Evolutionary conservation across 805 yeast species (phyloP), one percentile per base, ranked within the genome.

Genomic region (Wickerhamiella australiensis): DNA sequence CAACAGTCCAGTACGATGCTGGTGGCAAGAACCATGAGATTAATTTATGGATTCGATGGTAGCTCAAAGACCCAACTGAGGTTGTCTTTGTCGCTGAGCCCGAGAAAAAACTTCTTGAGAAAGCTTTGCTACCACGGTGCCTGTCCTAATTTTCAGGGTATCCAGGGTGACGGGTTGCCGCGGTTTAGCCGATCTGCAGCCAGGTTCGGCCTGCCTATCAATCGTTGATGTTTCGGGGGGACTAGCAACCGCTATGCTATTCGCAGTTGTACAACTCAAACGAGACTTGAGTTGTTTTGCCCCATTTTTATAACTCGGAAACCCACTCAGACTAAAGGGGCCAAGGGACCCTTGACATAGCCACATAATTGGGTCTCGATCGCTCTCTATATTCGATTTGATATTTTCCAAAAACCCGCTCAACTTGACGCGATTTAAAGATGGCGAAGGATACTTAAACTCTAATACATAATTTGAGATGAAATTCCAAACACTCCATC

Each of bases 41-140:
- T 3, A 20, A 46, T 17, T 20, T 46, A 6, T 46, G 49, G 49
- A 35, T 45, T 12, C 22, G 33, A 2, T 45, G 47, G 47, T 21
- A 7, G 8, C 35, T 35, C 33, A 11, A n/a, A n/a, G n/a, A n/a
- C n/a, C n/a, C n/a, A n/a, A n/a, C n/a, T n/a, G n/a, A n/a, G n/a
- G n/a, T n/a, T n/a, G n/a, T n/a, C n/a, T n/a, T n/a, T n/a, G n/a
- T n/a, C n/a, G n/a, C n/a, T n/a, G n/a, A n/a, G n/a, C n/a, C n/a
- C n/a, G n/a, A n/a, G n/a, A 26, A 26, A 7, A 26, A 7, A 26
- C 7, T 26, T 11, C 7, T 11, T 26, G 29, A 26, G 11, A 26
- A 26, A 7, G 29, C 11, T 11, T 33, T 33, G 38, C 38, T 33
- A 33, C 38, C 38, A 5, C 15, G 38, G 38, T 33, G 15, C 38